A percentile compares a stretch with the other conserved stretches of the same genome.
phyloP scores from a whole-genome alignment of 2,329 filamentous ascomycete genomes.

The Botrytis aclada region DNA sequence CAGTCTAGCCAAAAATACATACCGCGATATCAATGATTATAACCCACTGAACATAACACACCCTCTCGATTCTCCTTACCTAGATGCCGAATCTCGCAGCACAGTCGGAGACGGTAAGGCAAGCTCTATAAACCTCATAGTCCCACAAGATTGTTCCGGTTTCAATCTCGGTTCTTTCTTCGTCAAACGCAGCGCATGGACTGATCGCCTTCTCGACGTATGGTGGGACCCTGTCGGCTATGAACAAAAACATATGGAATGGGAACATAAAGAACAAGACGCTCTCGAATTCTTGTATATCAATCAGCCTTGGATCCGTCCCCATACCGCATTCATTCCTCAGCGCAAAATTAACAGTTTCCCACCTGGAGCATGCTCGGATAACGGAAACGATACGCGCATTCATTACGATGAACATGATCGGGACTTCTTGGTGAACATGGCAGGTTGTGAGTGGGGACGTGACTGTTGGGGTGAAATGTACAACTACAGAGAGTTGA shows the following conservation, averaged over 20 bases:
- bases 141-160: slow-evolving; percentile 90
- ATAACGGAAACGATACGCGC: slow-evolving; percentile 67
- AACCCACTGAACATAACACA: slow-evolving; percentile 94
- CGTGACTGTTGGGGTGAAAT: slow-evolving; percentile 98
- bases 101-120: slow-evolving; percentile 71
- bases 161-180: slow-evolving; percentile 98
- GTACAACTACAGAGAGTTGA: slow-evolving; percentile 89
- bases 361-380: slow-evolving; percentile 82
- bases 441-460: slow-evolving; percentile 97
- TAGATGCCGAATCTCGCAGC: slow-evolving; percentile 72
- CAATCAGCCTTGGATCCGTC: slow-evolving; percentile 88
- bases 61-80: slow-evolving; percentile 68
- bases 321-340: slow-evolving; percentile 82
- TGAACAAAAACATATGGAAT: slow-evolving; percentile 98
- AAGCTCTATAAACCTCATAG: slow-evolving; percentile 79
- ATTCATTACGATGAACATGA: slow-evolving; percentile 86
- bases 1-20: slow-evolving; percentile 67
- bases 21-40: slow-evolving; percentile 94
- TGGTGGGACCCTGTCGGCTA: slow-evolving; percentile 99
- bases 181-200: slow-evolving; percentile 79
- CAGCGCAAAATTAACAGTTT: slow-evolving; percentile 95
- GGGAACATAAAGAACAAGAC: slow-evolving; percentile 99
- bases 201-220: slow-evolving; percentile 84
- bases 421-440: slow-evolving; percentile 93
- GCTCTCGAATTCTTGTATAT: slow-evolving; percentile 88